Percentiles rank a stretch among this genome's conserved stretches.
These are phyloP conservation scores for Phytophthora citrophthora DNA, from an alignment of 352 stramenopile species.

Conservation along the genomic window DNA sequence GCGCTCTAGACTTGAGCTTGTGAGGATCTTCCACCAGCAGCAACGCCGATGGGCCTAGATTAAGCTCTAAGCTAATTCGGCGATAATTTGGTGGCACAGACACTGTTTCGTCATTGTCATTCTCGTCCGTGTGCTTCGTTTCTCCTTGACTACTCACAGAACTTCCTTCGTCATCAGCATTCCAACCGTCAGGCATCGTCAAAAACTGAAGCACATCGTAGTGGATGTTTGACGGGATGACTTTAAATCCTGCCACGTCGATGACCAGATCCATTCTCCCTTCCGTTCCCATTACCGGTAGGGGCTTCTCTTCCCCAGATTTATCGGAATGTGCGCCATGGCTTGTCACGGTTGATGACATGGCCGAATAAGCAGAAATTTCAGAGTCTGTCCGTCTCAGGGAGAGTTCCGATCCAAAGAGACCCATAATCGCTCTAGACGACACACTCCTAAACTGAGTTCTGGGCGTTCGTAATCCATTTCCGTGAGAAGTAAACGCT, in stretches of 20 bases:
- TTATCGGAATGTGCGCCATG: conserved; percentile 19
- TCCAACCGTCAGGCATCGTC: conserved; percentile 35
- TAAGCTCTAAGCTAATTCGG: conserved; percentile 60
- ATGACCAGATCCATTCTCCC: conserved; percentile 69
- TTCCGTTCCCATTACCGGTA: conserved; percentile 32
- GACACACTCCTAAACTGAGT: conserved; percentile 51
- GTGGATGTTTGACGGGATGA: conserved; percentile 86
- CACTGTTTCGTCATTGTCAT: conserved; percentile 17
- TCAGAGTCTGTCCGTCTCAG: conserved; percentile 42
- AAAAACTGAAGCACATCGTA: conserved; percentile 81
- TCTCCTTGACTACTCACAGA: conserved; percentile 31
- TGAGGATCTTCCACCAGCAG: conserved; percentile 79
- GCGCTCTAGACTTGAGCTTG: conserved; percentile 69
- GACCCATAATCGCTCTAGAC: conserved; percentile 42
- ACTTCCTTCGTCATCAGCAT: conserved; percentile 23
- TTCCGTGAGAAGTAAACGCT: conserved; percentile 36
- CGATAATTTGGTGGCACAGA: conserved; percentile 41
- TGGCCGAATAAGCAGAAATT: conserved; percentile 33
- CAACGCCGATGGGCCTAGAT: conserved; percentile 68
- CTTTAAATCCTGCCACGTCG: conserved; percentile 76
- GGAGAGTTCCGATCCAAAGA: conserved; percentile 46
- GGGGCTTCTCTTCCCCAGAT: conserved; percentile 19
- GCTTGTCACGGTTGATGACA: conserved; percentile 35
- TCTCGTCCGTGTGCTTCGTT: conserved; percentile 2
- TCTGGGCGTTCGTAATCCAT: conserved; percentile 26